These are phyloP conservation scores for Nannizziopsis barbatae DNA, from an alignment of 2,329 filamentous ascomycete genomes.

Conservation along the genomic window DNA sequence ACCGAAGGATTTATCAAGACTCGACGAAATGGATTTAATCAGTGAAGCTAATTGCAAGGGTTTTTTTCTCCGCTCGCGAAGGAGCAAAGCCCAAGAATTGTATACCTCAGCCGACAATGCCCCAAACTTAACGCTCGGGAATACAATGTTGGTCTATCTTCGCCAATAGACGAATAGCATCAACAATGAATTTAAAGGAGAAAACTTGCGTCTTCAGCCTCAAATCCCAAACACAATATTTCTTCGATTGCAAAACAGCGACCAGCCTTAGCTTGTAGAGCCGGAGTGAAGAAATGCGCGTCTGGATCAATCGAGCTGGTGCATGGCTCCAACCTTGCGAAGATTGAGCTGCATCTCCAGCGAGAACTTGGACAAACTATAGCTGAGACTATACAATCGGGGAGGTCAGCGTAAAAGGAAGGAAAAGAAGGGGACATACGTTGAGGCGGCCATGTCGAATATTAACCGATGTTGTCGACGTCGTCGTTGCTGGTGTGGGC, in stretches of 20 bases:
- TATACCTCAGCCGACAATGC: conserved; percentile 67
- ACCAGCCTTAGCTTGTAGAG: conserved; percentile 11
- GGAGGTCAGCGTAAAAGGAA: conserved; percentile 27
- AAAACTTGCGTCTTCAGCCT: conserved; percentile 58
- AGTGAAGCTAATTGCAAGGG: conserved; percentile 43
- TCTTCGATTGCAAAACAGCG: conserved; percentile 1
- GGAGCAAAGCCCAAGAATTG: conserved; percentile 21
- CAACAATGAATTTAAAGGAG: conserved; percentile 68
- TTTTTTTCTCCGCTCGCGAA: not conserved
- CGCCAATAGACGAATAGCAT: conserved; percentile 30
- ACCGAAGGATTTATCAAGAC: conserved; percentile 56
- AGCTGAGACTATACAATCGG: conserved; percentile 46
- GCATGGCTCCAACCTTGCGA: conserved; percentile 33
- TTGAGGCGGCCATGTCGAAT: conserved; percentile 51
- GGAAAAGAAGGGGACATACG: conserved; percentile 42
- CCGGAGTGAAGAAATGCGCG: conserved; percentile 17
- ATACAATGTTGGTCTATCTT: conserved; percentile 38
- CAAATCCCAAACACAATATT: conserved; percentile 55
- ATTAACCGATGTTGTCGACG: conserved; percentile 31
- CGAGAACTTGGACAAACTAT: conserved; percentile 68
- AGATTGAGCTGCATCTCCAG: conserved; percentile 47
- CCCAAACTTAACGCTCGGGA: conserved; percentile 47
- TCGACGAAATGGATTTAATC: conserved; percentile 72
- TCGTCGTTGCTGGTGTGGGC: conserved; percentile 14
- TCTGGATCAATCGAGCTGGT: conserved; percentile 70